A percentile compares a stretch with the other conserved stretches of the same genome.
Evolutionary conservation across 1,284 basidiomycete genomes (phyloP).

Genomic region (Takashimella koratensis): DNA sequence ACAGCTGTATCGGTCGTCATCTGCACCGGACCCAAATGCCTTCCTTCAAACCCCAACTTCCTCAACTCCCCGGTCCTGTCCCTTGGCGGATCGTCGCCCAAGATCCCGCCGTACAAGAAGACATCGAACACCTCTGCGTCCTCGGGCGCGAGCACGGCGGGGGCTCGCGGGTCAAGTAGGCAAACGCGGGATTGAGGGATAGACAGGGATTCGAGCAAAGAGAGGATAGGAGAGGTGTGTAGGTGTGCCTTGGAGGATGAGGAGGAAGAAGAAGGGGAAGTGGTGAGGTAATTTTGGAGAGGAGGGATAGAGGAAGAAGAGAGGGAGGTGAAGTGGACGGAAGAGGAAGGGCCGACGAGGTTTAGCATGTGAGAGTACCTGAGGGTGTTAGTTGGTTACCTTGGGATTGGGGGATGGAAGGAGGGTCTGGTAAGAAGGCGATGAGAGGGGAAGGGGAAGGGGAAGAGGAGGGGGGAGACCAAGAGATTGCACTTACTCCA

Average conservation of each 20-base stretch:
- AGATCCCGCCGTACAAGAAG: conserved; percentile 73
- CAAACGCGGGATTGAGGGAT: conserved; percentile 66
- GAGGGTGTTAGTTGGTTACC: conserved; percentile 30
- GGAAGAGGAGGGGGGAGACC: background rate
- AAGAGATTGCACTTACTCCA: conserved; percentile 60
- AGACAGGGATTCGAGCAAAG: conserved; percentile 58
- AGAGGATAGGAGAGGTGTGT: conserved; percentile 62
- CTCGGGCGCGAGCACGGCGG: conserved; percentile 62
- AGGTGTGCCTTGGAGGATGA: conserved; percentile 54
- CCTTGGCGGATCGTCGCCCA: conserved; percentile 48
- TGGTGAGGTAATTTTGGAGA: conserved; percentile 53
- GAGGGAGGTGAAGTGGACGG: conserved; percentile 79
- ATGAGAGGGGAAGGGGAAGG: no score
- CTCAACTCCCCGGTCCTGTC: conserved; percentile 76
- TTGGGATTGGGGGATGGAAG: conserved; percentile 6
- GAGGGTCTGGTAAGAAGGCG: conserved; percentile 44
- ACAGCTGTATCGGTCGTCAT: conserved; percentile 99
- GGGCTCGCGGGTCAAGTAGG: conserved; percentile 81
- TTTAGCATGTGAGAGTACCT: conserved; percentile 66
- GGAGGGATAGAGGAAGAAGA: conserved; percentile 64
- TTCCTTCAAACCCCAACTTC: conserved; percentile 74
- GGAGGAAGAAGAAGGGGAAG: conserved; percentile 14
- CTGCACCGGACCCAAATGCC: conserved; percentile 79
- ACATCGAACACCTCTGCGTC: conserved; percentile 73
- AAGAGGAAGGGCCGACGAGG: conserved; percentile 63